These are phyloP conservation scores for Suhomyces anneliseae DNA, from an alignment of 1,139 yeast genomes.

Conservation along the genomic window DNA sequence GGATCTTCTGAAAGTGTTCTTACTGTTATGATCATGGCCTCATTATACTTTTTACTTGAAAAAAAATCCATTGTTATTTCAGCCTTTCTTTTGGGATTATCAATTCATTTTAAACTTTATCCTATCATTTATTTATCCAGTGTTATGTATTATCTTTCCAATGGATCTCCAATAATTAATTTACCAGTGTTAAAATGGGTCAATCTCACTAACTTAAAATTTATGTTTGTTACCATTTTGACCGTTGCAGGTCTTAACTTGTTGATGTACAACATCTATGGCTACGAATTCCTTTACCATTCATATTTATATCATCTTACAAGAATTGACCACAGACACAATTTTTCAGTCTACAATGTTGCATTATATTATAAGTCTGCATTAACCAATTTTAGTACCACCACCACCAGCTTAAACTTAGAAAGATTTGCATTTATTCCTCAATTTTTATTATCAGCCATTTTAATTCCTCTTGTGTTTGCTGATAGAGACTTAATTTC, in stretches of 20 bases:
- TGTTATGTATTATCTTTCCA: constrained; percentile 33
- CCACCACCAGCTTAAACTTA: constrained; percentile 13
- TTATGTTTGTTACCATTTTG: constrained; percentile 35
- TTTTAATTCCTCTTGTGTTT: constrained; percentile 60
- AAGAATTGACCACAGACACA: constrained; percentile 90
- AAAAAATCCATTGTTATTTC: constrained; percentile 39
- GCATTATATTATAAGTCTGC: constrained; percentile 68
- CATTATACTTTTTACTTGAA: constrained; percentile 47
- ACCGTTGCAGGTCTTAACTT: constrained; percentile 51
- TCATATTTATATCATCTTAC: constrained; percentile 81
- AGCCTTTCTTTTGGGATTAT: constrained; percentile 70
- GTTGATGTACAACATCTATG: constrained; percentile 67
- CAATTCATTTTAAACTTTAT: constrained; percentile 88
- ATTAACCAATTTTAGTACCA: constrained; percentile 1
- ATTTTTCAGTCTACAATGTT: constrained; percentile 84
- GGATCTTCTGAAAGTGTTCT: constrained; percentile 92
- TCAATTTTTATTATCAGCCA: constrained; percentile 61
- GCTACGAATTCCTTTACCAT: constrained; percentile 72
- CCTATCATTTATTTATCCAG: constrained; percentile 82
- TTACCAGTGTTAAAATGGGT: constrained; percentile 38
- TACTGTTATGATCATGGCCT: constrained; percentile 70
- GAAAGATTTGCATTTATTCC: constrained; percentile 76
- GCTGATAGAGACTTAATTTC: constrained; percentile 56
- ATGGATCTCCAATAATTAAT: constrained; percentile 22
- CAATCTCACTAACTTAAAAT: constrained; percentile 48